A percentile compares a stretch with the other conserved stretches of the same genome.
These are phyloP conservation scores for Thraustochytrium striatum DNA, from an alignment of 352 stramenopile genomes.

Conservation along the genomic window DNA sequence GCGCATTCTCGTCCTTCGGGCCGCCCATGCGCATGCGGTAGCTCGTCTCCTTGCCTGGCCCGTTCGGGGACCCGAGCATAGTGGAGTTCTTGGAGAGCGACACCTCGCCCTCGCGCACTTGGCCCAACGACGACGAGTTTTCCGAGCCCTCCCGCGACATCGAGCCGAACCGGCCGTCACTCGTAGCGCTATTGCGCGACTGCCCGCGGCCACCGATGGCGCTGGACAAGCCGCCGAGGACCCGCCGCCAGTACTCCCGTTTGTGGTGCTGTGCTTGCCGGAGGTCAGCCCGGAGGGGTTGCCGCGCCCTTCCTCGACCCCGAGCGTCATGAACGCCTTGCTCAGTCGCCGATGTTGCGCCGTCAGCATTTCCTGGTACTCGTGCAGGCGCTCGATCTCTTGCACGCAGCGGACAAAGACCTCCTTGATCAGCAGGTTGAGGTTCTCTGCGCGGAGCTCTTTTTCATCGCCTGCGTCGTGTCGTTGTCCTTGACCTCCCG, in stretches of 20 bases:
- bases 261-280: no score
- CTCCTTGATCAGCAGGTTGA: slow-evolving; percentile 34
- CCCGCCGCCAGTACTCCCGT: neutral
- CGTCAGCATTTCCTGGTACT: neutral
- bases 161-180: no score
- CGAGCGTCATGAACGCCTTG: slow-evolving; percentile 13
- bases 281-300: neutral
- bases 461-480: slow-evolving; percentile 23
- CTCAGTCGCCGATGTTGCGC: neutral
- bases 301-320: neutral
- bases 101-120: neutral
- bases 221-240: neutral
- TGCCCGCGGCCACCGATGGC: no score
- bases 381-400: slow-evolving; percentile 3
- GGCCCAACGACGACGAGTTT: no score
- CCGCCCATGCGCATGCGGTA: slow-evolving; percentile 31
- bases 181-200: no score
- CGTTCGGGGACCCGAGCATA: neutral
- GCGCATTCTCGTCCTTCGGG: neutral
- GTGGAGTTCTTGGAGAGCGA: neutral
- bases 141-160: no score
- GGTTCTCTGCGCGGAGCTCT: slow-evolving; percentile 34
- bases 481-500: slow-evolving; percentile 5
- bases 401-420: neutral
- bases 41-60: neutral